Evolutionary conservation across 1,139 yeast genomes (phyloP), one percentile per base, ranked within the genome.

Genomic region (Hemisphaericaspora xylanilytica): DNA sequence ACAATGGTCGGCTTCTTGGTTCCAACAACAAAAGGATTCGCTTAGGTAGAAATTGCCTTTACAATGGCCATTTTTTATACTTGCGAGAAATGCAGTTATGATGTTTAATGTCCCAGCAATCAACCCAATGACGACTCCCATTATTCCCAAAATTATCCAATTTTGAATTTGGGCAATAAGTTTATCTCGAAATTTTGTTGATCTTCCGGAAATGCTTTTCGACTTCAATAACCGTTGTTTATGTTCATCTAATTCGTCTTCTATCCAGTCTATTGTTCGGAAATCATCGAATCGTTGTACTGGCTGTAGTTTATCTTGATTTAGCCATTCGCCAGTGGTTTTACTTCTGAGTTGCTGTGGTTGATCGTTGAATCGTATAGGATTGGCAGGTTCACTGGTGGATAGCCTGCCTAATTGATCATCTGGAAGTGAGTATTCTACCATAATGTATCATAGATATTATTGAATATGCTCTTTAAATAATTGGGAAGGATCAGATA

Each of bases 51-150:
- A 78, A 28, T 81, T 80, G 16, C 73, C 62, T 1, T 77, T 58
- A 60, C 97, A 92, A 56, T 82, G 79, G 0, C 98, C 98, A 2
- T 77, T 65, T 46, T 88, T 78, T 46, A 89, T 61, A 55, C 85
- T 85, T 3, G 90, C 82, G n/a, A 92, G 64, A 77, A 92, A 87
- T 39, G 89, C 90, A 0, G 97, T 88, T 17, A 88, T 73, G 24
- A 90, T 77, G 51, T 87, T 89, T 41, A 92, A 65, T 21, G 77
- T 70, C 0, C 88, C 95, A 0, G 98, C 97, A 36, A 89, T 81
- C 3, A 77, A 52, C 2, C 98, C 98, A 38, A 90, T 85, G 3
- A 72, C 50, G 1, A 84, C 56, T 0, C 97, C 98, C 51, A 87
- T 85, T 2, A 73, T 50, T 0, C 90, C 84, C 30, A 92, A 63